phyloP scores from a whole-genome alignment of 179 eudicot species.

The Sideroxylon spinosum region DNA sequence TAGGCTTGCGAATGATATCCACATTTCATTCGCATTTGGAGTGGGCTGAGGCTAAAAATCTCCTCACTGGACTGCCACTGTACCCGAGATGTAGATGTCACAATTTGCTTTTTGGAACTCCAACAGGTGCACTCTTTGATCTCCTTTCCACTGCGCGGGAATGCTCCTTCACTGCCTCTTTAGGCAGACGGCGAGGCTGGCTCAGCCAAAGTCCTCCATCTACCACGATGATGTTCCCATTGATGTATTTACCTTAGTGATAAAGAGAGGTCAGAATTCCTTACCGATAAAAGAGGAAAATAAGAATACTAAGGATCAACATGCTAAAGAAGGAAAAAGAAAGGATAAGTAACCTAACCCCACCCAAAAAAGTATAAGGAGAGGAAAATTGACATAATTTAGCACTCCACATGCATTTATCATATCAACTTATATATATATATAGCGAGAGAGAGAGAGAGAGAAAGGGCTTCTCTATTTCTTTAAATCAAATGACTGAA shows the following conservation, averaged over 20 bases:
- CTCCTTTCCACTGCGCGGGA: conserved; percentile 78
- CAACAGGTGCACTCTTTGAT: conserved; percentile 56
- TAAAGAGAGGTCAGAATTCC: neutral
- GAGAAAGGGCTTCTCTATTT: neutral
- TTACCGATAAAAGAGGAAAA: neutral
- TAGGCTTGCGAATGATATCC: neutral
- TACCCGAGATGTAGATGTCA: conserved; percentile 10
- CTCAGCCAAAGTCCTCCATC: conserved; percentile 97
- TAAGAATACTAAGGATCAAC: neutral
- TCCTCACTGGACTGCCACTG: neutral
- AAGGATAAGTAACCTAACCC: too few relatives aligned
- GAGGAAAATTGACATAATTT: neutral
- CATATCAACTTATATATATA: too few relatives aligned
- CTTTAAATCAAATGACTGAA: neutral
- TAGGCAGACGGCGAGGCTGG: conserved; percentile 69
- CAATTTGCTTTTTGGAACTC: conserved; percentile 79
- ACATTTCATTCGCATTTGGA: neutral
- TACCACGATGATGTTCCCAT: conserved; percentile 62
- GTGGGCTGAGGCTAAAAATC: neutral
- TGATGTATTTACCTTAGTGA: conserved; percentile 69
- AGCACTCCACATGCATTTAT: neutral
- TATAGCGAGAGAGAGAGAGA: neutral
- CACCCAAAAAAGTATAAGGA: neutral
- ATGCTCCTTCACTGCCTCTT: conserved; percentile 72
- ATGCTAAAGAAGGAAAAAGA: neutral